A percentile compares a stretch with the other conserved stretches of the same genome.
These are phyloP conservation scores for Calonectria leucothoes DNA, from an alignment of 2,329 filamentous ascomycete species.

Conservation along the genomic window DNA sequence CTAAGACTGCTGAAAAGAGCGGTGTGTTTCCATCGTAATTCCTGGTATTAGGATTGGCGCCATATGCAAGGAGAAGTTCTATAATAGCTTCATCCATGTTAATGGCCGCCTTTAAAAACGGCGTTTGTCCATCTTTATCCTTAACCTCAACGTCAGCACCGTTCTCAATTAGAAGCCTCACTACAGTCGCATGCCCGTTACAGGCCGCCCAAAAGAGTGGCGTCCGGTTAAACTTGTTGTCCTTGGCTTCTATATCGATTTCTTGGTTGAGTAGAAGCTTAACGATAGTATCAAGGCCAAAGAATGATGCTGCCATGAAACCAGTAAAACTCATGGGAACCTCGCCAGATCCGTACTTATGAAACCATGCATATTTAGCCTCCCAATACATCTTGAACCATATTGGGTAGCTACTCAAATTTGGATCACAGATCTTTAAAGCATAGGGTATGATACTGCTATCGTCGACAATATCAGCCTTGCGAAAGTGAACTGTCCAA, in stretches of 20 bases:
- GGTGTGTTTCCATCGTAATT: not conserved
- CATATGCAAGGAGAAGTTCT: not conserved
- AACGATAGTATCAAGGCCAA: not conserved
- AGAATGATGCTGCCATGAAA: not conserved
- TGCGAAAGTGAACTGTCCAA: not conserved
- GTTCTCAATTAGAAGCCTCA: not conserved
- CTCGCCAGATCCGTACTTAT: too few species aligned
- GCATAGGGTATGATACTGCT: not conserved
- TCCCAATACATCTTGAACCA: not conserved
- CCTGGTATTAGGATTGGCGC: not conserved
- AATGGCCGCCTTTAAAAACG: not conserved
- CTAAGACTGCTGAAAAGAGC: not conserved
- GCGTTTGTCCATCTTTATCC: not conserved
- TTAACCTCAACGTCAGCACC: not conserved
- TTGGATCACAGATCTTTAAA: not conserved
- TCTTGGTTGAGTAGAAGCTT: not conserved
- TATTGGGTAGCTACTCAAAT: not conserved
- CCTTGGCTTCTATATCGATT: not conserved
- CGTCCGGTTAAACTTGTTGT: not conserved
- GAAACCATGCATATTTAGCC: fast-evolving
- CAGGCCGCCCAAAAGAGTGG: not conserved
- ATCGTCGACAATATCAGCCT: not conserved
- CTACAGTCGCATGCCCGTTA: not conserved
- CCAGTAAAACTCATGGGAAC: too few species aligned
- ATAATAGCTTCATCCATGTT: conserved; percentile 10